Evolutionary conservation across 139 green algal genomes (phyloP), one percentile per base, ranked within the genome.

Genomic region (Cymbomonas tetramitiformis): DNA sequence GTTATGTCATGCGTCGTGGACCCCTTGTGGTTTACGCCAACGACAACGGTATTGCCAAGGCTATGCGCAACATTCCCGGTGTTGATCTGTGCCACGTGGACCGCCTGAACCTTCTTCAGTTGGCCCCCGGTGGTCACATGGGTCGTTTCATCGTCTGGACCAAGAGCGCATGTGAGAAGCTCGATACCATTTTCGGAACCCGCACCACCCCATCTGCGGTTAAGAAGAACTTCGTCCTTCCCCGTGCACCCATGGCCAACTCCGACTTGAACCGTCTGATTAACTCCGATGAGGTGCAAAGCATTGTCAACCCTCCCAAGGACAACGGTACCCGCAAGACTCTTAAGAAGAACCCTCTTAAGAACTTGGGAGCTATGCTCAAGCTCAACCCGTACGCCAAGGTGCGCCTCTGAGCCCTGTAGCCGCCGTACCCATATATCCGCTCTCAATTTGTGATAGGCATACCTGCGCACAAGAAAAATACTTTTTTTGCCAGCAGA

Each of bases 71-170:
- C 78, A 71, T 97, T 54, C 83, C 90, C 5, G 90, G 90, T 51
- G 88, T 98, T 46, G 86, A 98, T 67, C 68, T 93, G 9, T 70
- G 68, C 51, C 72, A 48, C 30, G 90, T 98, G 21, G 80, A 94
- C 31, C 49, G 69, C 44, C 81, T 98, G 29, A 97, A 95, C 82
- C 70, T 98, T 67, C 78, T 98, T 59, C 79, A 98, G 80, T 79
- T 99, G 46, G 92, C 92, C 0, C 92, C 92, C 29, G 92, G 92
- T 57, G 91, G 90, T 26, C 92, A 98, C 77, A 43, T 99, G 52
- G 92, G 92, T 39, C 83, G 92, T 49, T 97, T 99, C 69, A 81
- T 85, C 69, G 85, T 99, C 61, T 99, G 91, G 90, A 97, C 92
- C 61, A 90, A 95, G 78, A 74, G 59, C 50, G 92, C 92, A 15